Base-by-base conservation (phyloP, 2,329 filamentous ascomycete species). In the Colletotrichum costaricense region DNA sequence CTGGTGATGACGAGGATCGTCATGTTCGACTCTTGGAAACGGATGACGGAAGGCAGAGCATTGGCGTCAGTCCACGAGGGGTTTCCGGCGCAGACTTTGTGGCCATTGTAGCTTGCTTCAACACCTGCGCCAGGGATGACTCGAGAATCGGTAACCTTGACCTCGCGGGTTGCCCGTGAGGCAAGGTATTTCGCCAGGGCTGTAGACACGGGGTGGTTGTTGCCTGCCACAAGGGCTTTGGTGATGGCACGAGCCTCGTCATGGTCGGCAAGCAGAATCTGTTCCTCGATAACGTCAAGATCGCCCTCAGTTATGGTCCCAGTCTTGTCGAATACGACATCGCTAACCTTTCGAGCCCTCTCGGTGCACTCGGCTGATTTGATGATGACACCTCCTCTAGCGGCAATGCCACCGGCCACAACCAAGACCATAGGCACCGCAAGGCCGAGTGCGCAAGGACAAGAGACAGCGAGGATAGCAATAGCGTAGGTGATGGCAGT, bases 371-470 rank as follows among this genome's bases (percentile, higher is more conserved):
- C 82, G 0, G 87, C 86, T 2, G 88, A 85, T 78, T 91, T 90
- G 79, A 92, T 88, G 63, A 92, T 85, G 49, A 93, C 85, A 3
- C 90, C 90, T 55, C 82, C 80, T 12, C 87, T 82, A 3, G 91
- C 90, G 0, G 88, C 89, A 3, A 91, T 84, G 1, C 90, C 89
- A 8, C 89, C 86, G 2, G 88, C 87, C 49, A 93, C 88, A 1
- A 92, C 86, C 7, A 93, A 80, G 2, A 93, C 91, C 89, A 93
- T 92, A 0, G 91, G 91, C 0, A 93, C 90, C 2, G 90, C 90
- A 2, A 93, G 83, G 0, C 90, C 90, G 35, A 93, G 87, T 0
- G 91, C 91, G 72, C 91, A 93, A 2, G 91, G 91, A 75, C 91
- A 93, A 1, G 90, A 91, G 1, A 93, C 86, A 16, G 89, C 86